Percentiles rank a stretch among this genome's conserved stretches.
phyloP scores from a whole-genome alignment of 2,329 filamentous ascomycete genomes.

The Fusarium praegraminearum region DNA sequence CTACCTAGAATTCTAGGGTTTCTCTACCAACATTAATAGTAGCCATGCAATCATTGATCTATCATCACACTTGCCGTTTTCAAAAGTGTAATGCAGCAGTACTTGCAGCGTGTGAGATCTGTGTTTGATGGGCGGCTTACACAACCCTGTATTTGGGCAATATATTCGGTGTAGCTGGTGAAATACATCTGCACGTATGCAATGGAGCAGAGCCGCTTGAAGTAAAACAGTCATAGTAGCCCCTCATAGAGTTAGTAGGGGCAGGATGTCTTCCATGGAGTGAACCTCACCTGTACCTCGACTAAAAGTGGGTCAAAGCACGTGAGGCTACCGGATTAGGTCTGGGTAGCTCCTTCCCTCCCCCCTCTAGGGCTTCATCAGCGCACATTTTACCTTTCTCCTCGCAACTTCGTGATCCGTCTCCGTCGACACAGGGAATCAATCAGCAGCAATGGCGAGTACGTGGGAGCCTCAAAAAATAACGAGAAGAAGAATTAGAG shows the following conservation, averaged over 20 bases:
- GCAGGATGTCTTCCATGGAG: neutral
- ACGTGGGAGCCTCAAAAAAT: slow-evolving; percentile 41
- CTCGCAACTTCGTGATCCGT: slow-evolving; percentile 47
- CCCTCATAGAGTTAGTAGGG: neutral
- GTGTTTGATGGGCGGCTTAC: neutral
- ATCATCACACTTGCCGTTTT: neutral
- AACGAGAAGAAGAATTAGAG: neutral
- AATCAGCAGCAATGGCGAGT: slow-evolving; percentile 58
- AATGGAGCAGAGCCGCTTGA: neutral
- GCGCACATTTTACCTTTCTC: slow-evolving; percentile 47
- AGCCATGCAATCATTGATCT: neutral
- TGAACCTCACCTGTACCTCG: neutral
- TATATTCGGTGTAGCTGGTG: neutral
- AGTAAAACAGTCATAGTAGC: neutral
- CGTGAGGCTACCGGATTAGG: slow-evolving; percentile 34
- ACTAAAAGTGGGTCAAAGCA: slow-evolving; percentile 1
- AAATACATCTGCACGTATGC: neutral
- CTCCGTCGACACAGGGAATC: slow-evolving; percentile 46
- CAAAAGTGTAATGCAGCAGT: neutral
- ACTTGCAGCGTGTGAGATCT: neutral
- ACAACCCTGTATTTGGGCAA: neutral
- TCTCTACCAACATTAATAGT: neutral
- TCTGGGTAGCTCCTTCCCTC: slow-evolving; percentile 32
- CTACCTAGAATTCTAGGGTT: neutral
- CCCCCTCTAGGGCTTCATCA: slow-evolving; percentile 47